Percentiles rank a stretch among this genome's conserved stretches.
phyloP scores from a whole-genome alignment of 495 filamentous ascomycete species.

The Xylaria curta region DNA sequence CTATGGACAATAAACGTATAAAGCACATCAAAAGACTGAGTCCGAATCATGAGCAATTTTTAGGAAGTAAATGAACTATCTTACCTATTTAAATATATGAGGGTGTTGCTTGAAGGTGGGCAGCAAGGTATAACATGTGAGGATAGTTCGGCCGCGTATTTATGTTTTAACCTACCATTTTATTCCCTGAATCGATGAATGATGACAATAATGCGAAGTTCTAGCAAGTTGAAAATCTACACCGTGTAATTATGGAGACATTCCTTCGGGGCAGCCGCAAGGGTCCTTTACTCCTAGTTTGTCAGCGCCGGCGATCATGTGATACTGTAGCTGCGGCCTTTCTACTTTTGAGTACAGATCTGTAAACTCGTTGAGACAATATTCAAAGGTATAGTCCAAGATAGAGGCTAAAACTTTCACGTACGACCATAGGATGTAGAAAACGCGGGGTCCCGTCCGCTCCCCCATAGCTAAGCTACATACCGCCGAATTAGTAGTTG shows the following conservation, averaged over 20 bases:
- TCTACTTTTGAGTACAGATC: background rate
- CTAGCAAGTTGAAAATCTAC: background rate
- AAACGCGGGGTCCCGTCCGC: conserved; percentile 58
- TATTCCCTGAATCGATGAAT: background rate
- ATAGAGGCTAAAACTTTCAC: conserved; percentile 16
- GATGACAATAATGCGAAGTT: background rate
- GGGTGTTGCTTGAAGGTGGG: background rate
- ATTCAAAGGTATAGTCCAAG: too few species aligned
- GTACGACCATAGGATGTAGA: conserved; percentile 56
- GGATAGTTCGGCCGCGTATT: background rate
- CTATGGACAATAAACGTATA: background rate
- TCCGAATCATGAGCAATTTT: background rate
- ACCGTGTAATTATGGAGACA: background rate
- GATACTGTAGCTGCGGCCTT: background rate
- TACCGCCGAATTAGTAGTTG: conserved; percentile 53
- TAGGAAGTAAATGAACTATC: background rate
- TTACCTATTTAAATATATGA: background rate
- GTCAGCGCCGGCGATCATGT: background rate
- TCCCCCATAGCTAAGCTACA: conserved; percentile 53
- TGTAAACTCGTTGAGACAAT: too few species aligned
- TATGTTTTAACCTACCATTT: background rate
- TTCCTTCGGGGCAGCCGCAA: background rate
- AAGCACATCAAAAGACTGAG: background rate
- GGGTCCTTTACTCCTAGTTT: background rate
- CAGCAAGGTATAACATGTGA: background rate